phyloP scores from a whole-genome alignment of 768 basidiomycete species.

The Pisolithus sp. region DNA sequence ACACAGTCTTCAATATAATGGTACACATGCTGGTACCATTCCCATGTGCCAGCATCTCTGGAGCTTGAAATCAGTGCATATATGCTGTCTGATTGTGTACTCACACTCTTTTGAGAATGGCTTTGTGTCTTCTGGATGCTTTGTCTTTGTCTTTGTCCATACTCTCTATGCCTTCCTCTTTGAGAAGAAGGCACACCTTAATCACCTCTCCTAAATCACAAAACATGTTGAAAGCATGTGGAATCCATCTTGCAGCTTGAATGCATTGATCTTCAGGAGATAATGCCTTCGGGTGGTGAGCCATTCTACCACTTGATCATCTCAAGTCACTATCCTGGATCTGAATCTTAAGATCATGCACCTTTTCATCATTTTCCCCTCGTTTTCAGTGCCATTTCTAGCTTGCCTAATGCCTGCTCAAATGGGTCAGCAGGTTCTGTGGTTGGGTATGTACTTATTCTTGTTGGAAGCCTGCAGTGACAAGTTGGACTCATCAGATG shows the following conservation, averaged over 20 bases:
- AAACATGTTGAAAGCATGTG: constrained; percentile 2
- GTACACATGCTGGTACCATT: neutral
- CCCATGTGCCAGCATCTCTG: neutral
- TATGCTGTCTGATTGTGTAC: neutral
- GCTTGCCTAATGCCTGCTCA: neutral
- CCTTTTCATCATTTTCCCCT: neutral
- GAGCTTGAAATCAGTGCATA: neutral
- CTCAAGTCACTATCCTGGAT: too few species aligned
- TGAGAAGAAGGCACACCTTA: constrained; percentile 1
- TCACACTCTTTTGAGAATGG: neutral
- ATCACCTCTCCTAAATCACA: constrained; percentile 1
- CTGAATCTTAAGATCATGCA: neutral
- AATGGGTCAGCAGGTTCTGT: neutral
- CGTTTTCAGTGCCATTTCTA: neutral
- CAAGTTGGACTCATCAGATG: neutral
- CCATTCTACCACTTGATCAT: too few species aligned
- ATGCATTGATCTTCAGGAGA: neutral
- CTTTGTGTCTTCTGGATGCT: neutral
- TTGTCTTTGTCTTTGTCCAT: neutral
- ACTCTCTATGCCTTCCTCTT: neutral
- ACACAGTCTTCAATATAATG: neutral
- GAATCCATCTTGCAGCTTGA: constrained; percentile 3
- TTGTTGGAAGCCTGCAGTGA: neutral
- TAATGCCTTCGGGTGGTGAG: neutral
- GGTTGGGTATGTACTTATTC: neutral